Percentiles rank a stretch among this genome's conserved stretches.
Conservation (phyloP, 768 basidiomycete species). For the Rhodosporidiobolus sp. region DNA sequence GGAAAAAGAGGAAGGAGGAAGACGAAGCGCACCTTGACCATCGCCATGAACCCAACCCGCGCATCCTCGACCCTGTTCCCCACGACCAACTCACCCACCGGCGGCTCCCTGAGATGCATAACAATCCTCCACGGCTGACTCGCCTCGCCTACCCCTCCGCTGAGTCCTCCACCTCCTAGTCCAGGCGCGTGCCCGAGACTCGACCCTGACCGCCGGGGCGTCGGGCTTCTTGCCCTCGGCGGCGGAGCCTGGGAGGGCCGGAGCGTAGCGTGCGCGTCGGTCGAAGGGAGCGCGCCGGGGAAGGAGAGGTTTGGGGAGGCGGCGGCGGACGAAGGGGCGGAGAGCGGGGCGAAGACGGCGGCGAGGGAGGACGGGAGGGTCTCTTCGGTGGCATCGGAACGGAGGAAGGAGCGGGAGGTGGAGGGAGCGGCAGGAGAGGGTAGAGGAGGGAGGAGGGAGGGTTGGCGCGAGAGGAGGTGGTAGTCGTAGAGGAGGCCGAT, state of each 20-base stretch:
- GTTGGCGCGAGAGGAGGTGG: constrained; percentile 56
- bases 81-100: constrained; percentile 76
- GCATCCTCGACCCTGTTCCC: constrained; percentile 78
- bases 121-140: constrained; percentile 66
- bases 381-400: constrained; percentile 29
- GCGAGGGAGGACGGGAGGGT: constrained; percentile 34
- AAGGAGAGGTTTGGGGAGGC: constrained; percentile 48
- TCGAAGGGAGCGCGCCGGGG: constrained; percentile 15
- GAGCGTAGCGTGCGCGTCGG: background rate
- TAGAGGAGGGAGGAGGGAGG: constrained; percentile 19
- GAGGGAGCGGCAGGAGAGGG: background rate
- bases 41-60: constrained; percentile 92
- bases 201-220: background rate
- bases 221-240: constrained; percentile 9
- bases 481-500: constrained; percentile 90
- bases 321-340: background rate
- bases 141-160: background rate
- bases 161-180: no score
- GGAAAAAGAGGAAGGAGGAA: background rate
- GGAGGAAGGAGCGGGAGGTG: background rate
- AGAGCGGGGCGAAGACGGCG: constrained; percentile 12
- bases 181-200: background rate
- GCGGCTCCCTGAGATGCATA: constrained; percentile 82
- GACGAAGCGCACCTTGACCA: constrained; percentile 64
- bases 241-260: constrained; percentile 46